A percentile compares a stretch with the other conserved stretches of the same genome.
These are phyloP conservation scores for Alternaria ventricosa DNA, from an alignment of 2,329 filamentous ascomycete species.

Conservation along the genomic window DNA sequence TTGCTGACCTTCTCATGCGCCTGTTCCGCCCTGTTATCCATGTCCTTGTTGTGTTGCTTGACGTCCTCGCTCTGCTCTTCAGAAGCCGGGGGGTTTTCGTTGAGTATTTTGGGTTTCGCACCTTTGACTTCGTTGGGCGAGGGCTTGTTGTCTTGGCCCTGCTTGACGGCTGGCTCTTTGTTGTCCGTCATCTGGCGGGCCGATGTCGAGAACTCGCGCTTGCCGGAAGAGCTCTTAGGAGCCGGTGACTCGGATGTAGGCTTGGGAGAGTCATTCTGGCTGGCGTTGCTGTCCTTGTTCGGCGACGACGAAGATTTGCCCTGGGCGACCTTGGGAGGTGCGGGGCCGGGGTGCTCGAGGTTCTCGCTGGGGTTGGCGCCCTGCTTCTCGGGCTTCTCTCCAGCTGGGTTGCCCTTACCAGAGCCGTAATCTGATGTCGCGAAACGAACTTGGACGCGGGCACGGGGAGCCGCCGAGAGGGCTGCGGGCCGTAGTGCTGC, in stretches of 20 bases:
- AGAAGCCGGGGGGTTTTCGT: constrained; percentile 42
- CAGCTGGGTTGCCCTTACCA: constrained; percentile 51
- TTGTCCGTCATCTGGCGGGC: constrained; percentile 14
- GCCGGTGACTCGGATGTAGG: constrained; percentile 10
- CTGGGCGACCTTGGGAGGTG: constrained; percentile 52
- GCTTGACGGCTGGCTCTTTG: constrained; percentile 26
- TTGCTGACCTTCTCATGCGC: constrained; percentile 48
- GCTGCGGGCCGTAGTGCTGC: constrained; percentile 29
- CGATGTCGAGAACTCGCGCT: constrained; percentile 21
- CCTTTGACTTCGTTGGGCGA: constrained; percentile 35
- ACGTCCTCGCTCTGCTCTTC: constrained; percentile 48
- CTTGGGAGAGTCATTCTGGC: constrained; percentile 14
- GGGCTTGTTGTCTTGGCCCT: constrained; percentile 14
- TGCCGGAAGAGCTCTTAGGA: background rate
- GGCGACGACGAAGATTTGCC: constrained; percentile 40
- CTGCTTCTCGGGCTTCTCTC: constrained; percentile 53
- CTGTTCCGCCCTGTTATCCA: constrained; percentile 52
- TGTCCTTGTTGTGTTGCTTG: constrained; percentile 53
- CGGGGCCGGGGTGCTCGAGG: constrained; percentile 55
- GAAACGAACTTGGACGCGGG: constrained; percentile 41
- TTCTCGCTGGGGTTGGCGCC: constrained; percentile 48
- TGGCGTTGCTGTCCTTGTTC: constrained; percentile 27
- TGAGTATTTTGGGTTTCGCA: constrained; percentile 54
- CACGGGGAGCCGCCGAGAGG: constrained; percentile 33
- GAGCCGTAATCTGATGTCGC: constrained; percentile 53